Evolutionary conservation across 2,329 filamentous ascomycete species (phyloP).

Genomic region (Exophiala lecanii-corni): DNA sequence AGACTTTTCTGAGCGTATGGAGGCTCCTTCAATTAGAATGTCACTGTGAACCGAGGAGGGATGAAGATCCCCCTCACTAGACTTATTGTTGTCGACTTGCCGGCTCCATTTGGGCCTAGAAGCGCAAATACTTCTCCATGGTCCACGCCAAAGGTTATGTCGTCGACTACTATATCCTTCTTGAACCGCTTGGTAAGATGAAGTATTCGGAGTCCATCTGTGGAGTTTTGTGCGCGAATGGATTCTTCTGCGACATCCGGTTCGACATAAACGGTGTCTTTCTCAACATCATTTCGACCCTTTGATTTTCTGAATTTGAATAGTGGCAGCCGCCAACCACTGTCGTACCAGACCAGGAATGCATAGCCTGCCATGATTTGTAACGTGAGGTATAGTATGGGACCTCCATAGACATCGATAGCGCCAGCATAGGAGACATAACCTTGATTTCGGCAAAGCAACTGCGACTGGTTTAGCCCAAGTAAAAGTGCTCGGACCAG

Average conservation of each 20-base stretch:
- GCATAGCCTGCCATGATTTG: slow-evolving; percentile 15
- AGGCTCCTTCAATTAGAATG: slow-evolving; percentile 19
- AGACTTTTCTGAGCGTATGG: slow-evolving; percentile 17
- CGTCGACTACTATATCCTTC: slow-evolving; percentile 27
- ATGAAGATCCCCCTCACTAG: slow-evolving; percentile 31
- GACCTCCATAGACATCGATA: slow-evolving; percentile 15
- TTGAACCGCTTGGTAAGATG: slow-evolving; percentile 21
- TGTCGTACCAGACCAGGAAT: slow-evolving; percentile 16
- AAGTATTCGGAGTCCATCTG: slow-evolving; percentile 13
- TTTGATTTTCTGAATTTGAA: neutral
- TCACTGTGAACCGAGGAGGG: slow-evolving; percentile 5
- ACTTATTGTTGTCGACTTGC: slow-evolving; percentile 47
- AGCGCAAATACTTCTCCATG: slow-evolving; percentile 41
- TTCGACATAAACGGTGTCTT: slow-evolving; percentile 32
- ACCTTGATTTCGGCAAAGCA: slow-evolving; percentile 13
- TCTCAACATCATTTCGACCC: neutral
- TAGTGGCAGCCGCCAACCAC: neutral
- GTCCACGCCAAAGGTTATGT: slow-evolving; percentile 35
- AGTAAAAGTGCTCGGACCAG: slow-evolving; percentile 18
- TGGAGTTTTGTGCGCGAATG: slow-evolving; percentile 3
- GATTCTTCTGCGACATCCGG: slow-evolving; percentile 29
- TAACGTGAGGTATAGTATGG: slow-evolving; percentile 20
- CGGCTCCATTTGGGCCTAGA: slow-evolving; percentile 45
- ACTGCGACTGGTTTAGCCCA: slow-evolving; percentile 17
- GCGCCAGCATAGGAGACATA: slow-evolving; percentile 8